Conservation (phyloP, 495 filamentous ascomycete genomes). For the Letharia lupina region DNA sequence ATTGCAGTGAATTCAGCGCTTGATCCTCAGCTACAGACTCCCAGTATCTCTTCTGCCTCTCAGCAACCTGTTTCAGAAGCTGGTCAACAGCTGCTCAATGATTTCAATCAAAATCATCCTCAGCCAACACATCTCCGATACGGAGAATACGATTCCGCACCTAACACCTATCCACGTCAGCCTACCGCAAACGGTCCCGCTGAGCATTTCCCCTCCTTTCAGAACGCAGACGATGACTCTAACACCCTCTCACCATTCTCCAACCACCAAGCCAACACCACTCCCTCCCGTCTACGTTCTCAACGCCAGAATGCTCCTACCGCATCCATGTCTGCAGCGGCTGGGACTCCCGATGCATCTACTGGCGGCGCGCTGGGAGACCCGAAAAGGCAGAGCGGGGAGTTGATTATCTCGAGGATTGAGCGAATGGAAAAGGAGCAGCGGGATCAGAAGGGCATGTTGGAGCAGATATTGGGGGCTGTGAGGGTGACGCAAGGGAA, state of each 20-base stretch:
- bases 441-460: constrained; percentile 24
- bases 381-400: constrained; percentile 15
- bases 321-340: constrained; percentile 10
- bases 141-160: constrained; percentile 6
- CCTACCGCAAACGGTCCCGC: neutral
- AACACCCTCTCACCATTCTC: constrained; percentile 1
- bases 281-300: constrained; percentile 13
- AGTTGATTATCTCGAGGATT: constrained; percentile 22
- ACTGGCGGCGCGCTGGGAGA: neutral
- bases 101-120: neutral
- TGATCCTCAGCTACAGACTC: constrained; percentile 23
- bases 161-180: neutral
- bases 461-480: constrained; percentile 25
- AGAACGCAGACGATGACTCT: neutral
- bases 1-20: constrained; percentile 11
- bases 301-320: constrained; percentile 12
- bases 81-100: constrained; percentile 14
- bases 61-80: constrained; percentile 1
- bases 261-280: neutral
- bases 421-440: constrained; percentile 28
- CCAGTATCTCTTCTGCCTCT: neutral
- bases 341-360: neutral
- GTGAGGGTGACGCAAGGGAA: constrained; percentile 15
- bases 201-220: constrained; percentile 5
- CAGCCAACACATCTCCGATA: neutral